Conservation (phyloP, 345 rosid species). For the Pseudoturritis turrita region DNA sequence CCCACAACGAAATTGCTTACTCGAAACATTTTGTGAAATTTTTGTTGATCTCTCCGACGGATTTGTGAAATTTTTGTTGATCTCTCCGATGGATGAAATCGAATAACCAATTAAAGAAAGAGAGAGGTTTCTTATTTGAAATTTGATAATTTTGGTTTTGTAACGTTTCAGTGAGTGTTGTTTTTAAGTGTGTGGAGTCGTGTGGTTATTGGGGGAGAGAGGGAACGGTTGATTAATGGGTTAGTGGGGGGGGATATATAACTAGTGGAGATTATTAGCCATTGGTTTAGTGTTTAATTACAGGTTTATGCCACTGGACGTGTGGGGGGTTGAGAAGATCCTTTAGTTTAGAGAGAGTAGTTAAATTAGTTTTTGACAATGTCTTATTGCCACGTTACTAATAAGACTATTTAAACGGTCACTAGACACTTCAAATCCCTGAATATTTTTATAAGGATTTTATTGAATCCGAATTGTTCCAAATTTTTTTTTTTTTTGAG, state of each 20-base stretch:
- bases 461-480: no score
- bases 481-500: no score
- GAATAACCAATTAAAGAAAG: not conserved
- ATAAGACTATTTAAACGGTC: not conserved
- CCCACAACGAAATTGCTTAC: slow-evolving; percentile 35
- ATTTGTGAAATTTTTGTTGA: not conserved
- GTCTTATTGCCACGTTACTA: slow-evolving; percentile 1
- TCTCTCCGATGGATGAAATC: not conserved
- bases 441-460: not conserved
- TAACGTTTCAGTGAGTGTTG: slow-evolving; percentile 10
- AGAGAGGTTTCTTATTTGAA: not conserved
- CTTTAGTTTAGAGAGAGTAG: slow-evolving; percentile 18
- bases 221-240: slow-evolving; percentile 14
- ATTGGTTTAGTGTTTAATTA: not conserved
- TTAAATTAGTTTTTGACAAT: slow-evolving; percentile 17
- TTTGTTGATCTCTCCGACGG: not conserved
- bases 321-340: slow-evolving; percentile 19
- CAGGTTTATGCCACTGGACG: slow-evolving; percentile 9
- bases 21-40: slow-evolving; percentile 22
- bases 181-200: not conserved
- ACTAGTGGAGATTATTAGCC: slow-evolving; percentile 9
- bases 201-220: slow-evolving; percentile 1
- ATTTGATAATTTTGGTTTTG: not conserved
- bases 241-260: slow-evolving; percentile 20
- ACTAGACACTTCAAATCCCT: not conserved